Conservation (phyloP, 768 basidiomycete species). For the Neoboletus magnificus region DNA sequence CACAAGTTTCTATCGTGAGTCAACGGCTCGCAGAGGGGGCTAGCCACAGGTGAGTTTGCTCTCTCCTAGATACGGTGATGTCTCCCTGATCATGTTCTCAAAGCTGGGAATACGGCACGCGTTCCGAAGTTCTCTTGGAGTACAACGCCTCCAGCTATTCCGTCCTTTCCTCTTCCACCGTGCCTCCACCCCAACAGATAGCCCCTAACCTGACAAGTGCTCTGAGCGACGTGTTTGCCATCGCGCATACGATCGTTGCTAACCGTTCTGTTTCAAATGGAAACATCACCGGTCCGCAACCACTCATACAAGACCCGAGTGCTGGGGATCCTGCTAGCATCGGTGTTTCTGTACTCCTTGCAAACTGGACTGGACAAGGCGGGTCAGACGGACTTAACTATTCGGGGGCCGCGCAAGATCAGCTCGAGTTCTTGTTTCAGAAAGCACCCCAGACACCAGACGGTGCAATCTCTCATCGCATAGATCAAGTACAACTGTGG, state of each 20-base stretch:
- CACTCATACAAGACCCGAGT: slow-evolving; percentile 56
- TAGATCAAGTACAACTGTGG: slow-evolving; percentile 70
- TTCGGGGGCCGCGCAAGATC: slow-evolving; percentile 58
- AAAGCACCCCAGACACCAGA: slow-evolving; percentile 60
- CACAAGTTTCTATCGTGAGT: slow-evolving; percentile 36
- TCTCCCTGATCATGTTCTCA: not conserved
- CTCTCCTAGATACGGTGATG: no score
- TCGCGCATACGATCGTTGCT: slow-evolving; percentile 49
- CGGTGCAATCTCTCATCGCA: slow-evolving; percentile 81
- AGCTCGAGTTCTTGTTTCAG: slow-evolving; percentile 60
- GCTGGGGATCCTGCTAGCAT: slow-evolving; percentile 77
- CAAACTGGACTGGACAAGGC: slow-evolving; percentile 47
- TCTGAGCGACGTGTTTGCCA: slow-evolving; percentile 54
- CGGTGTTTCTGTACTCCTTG: slow-evolving; percentile 65
- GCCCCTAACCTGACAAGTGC: slow-evolving; percentile 23
- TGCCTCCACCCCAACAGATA: slow-evolving; percentile 28
- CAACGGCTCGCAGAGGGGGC: slow-evolving; percentile 41
- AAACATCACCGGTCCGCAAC: slow-evolving; percentile 48
- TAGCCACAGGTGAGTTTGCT: slow-evolving; percentile 35
- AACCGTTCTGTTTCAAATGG: slow-evolving; percentile 43
- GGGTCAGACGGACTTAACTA: slow-evolving; percentile 48
- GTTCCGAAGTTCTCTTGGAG: slow-evolving; percentile 50
- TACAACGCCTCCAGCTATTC: slow-evolving; percentile 43
- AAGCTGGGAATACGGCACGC: slow-evolving; percentile 56
- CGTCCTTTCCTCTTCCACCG: slow-evolving; percentile 35